Evolutionary conservation across 495 filamentous ascomycete genomes (phyloP).

Genomic region (Neurospora sp.): DNA sequence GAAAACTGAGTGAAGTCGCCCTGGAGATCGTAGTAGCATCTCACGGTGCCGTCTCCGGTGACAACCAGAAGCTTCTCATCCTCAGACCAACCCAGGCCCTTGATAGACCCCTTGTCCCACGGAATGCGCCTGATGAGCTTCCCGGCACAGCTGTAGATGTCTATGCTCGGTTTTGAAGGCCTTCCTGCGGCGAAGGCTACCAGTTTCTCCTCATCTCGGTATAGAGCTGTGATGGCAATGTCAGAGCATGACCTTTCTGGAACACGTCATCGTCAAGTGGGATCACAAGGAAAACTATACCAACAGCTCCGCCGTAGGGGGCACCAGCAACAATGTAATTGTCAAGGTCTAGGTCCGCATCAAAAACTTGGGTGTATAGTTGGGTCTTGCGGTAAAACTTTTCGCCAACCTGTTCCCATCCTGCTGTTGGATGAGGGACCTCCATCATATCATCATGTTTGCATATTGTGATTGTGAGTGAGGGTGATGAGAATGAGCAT

Average conservation of each 20-base stretch:
- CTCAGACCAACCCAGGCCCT: slow-evolving; percentile 91
- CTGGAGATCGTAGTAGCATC: slow-evolving; percentile 85
- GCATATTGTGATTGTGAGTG: slow-evolving; percentile 50
- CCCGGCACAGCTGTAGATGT: slow-evolving; percentile 88
- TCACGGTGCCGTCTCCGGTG: slow-evolving; percentile 79
- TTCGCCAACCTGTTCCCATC: slow-evolving; percentile 88
- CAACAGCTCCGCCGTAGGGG: slow-evolving; percentile 88
- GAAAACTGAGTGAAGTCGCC: slow-evolving; percentile 93
- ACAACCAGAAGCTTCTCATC: slow-evolving; percentile 88
- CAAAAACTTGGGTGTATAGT: slow-evolving; percentile 86
- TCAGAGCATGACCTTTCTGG: neutral
- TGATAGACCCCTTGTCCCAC: slow-evolving; percentile 88
- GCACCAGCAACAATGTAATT: slow-evolving; percentile 89
- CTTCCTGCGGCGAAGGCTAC: slow-evolving; percentile 62
- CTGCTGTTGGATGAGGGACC: slow-evolving; percentile 60
- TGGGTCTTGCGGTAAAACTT: slow-evolving; percentile 89
- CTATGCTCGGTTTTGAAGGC: slow-evolving; percentile 71
- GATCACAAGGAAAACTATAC: slow-evolving; percentile 34
- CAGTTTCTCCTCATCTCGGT: slow-evolving; percentile 81
- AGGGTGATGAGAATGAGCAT: slow-evolving; percentile 70
- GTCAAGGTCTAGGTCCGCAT: slow-evolving; percentile 85
- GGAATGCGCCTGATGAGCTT: slow-evolving; percentile 58
- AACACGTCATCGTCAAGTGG: neutral
- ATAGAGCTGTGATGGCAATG: slow-evolving; percentile 52
- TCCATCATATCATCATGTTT: slow-evolving; percentile 36